phyloP scores from a whole-genome alignment of 2,329 filamentous ascomycete species.

The Pseudohalonectria lignicola region DNA sequence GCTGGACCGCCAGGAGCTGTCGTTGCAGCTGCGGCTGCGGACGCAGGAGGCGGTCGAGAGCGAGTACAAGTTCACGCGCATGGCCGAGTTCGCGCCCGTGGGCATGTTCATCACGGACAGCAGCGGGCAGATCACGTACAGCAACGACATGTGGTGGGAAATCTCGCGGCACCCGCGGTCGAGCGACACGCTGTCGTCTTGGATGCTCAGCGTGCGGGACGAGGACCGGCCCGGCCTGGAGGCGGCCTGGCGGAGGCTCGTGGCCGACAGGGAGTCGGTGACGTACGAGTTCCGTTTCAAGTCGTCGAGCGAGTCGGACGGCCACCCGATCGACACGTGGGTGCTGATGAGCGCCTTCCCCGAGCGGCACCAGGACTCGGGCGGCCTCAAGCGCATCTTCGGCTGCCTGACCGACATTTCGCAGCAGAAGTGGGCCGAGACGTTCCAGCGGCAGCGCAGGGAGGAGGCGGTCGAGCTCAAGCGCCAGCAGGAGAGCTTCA shows the following conservation, averaged over 20 bases:
- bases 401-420: constrained; percentile 79
- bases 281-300: constrained; percentile 66
- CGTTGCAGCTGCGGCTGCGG: constrained; percentile 58
- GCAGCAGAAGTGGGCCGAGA: constrained; percentile 75
- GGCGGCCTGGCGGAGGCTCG: constrained; percentile 49
- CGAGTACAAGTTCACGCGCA: constrained; percentile 70
- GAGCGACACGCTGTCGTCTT: constrained; percentile 36
- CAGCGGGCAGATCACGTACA: constrained; percentile 61
- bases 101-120: constrained; percentile 78
- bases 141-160: constrained; percentile 69
- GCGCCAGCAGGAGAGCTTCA: constrained; percentile 59
- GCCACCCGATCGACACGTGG: constrained; percentile 59
- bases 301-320: constrained; percentile 48
- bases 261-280: constrained; percentile 50
- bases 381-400: constrained; percentile 62
- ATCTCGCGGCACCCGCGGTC: constrained; percentile 57
- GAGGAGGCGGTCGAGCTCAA: constrained; percentile 77
- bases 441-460: constrained; percentile 64
- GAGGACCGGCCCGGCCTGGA: constrained; percentile 52
- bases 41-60: constrained; percentile 53
- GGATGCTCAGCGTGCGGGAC: constrained; percentile 62
- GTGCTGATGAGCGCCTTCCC: constrained; percentile 68
- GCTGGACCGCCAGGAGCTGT: constrained; percentile 65
- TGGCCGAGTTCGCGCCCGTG: constrained; percentile 76
- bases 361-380: constrained; percentile 53